Evolutionary conservation across 164 flowering plant species (phyloP).

Genomic region (Taxillus chinensis): DNA sequence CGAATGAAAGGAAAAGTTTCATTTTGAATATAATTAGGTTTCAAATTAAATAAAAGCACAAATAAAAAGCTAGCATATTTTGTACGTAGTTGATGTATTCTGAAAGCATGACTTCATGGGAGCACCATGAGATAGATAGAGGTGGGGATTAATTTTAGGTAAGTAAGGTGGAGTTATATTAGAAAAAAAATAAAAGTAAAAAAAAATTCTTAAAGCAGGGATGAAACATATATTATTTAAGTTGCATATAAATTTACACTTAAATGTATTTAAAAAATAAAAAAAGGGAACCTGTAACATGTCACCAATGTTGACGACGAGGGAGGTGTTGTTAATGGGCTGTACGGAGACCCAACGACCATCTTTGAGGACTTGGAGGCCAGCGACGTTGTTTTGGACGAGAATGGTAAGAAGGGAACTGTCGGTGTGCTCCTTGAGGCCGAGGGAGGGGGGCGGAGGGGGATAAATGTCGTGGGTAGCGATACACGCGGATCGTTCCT

Average conservation of each 20-base stretch:
- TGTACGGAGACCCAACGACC: slow-evolving; percentile 32
- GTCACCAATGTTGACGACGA: slow-evolving; percentile 66
- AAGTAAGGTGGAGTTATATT: too few relatives aligned
- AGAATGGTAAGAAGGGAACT: slow-evolving; percentile 58
- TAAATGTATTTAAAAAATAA: neutral
- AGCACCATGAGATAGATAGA: too few relatives aligned
- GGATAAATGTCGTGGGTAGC: slow-evolving; percentile 26
- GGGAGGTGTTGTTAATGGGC: slow-evolving; percentile 28
- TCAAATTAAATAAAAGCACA: too few relatives aligned
- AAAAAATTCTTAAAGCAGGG: too few relatives aligned
- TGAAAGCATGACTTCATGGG: too few relatives aligned
- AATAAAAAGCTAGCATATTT: too few relatives aligned
- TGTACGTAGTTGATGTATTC: too few relatives aligned
- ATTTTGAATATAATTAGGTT: too few relatives aligned
- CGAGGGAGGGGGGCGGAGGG: slow-evolving; percentile 8
- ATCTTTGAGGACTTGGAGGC: slow-evolving; percentile 48
- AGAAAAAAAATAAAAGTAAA: too few relatives aligned
- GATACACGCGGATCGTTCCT: slow-evolving; percentile 37
- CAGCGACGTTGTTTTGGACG: slow-evolving; percentile 45
- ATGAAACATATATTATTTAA: too few relatives aligned
- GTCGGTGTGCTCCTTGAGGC: slow-evolving; percentile 56
- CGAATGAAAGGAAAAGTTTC: too few relatives aligned
- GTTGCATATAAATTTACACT: neutral
- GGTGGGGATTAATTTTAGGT: too few relatives aligned
- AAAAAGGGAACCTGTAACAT: slow-evolving; percentile 59